Base-by-base conservation (phyloP, 176 grass and related monocot species). In the Miscanthus lutarioriparius region DNA sequence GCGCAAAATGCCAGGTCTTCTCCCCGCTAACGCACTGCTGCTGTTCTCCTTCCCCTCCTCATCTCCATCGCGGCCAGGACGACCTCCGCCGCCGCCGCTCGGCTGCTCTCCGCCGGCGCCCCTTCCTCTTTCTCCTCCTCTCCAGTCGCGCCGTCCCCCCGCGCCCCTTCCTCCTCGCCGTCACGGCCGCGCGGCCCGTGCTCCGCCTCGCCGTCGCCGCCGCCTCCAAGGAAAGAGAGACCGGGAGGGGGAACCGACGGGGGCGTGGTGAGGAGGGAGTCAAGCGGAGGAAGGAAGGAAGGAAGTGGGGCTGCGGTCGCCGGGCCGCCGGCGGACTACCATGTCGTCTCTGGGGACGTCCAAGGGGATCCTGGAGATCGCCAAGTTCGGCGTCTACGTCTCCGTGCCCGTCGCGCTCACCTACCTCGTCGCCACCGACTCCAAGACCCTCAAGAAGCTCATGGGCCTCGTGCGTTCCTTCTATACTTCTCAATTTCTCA, bases 361-460 rank as follows among this genome's bases (percentile, higher is more conserved):
- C 11, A 99, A 89, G 81, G 93, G 86, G 78, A 39, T 95, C 25
- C 88, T 99, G 70, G 96, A 99, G 96, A 87, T 99, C 56, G 91
- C 87, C 64, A 94, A 99, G 84, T 99, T 99, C 62, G 91, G 86
- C 20, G 77, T 92, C 54, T 99, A 96, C 80, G 89, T 99, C 53
- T 72, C 89, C 56, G 86, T 99, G 33, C 96, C 93, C 48, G 65
- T 92, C 43, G 79, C 72, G 30, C 93, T 95, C 66, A 98, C 93
- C 64, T 99, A 99, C 88, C 89, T 91, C 77, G 91, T 98, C 80
- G 88, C 91, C 88, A 92, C 96, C 35, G 86, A 96, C 39, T 92
- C 91, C 79, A 94, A 94, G 64, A 78, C 89, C 81, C 83, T 96
- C 86, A 92, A 99, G 85, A 92, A 92, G 74, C 85, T 99, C 78